Evolutionary conservation across 179 eudicot species (phyloP), one percentile per base, ranked within the genome.

Genomic region (Silene vulgaris): DNA sequence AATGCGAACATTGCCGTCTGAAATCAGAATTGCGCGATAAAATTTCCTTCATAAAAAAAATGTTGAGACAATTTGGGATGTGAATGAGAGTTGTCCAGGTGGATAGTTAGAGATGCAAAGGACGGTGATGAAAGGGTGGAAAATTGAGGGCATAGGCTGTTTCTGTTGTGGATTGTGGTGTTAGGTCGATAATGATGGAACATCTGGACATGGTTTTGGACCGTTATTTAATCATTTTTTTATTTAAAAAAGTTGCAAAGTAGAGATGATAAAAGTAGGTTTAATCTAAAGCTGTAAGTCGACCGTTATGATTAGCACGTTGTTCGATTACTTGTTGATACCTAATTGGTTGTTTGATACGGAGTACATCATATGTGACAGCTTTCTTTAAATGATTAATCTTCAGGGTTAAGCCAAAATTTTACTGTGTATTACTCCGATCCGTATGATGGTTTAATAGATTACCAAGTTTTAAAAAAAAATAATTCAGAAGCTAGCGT

Each of bases 301-400:
- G 72, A 68, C 72, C 72, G 72, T 68, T 68, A 43, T 68, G 72
- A 68, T 68, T 68, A 68, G 16, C 72, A 68, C 72, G 72, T 68
- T 68, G 29, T 68, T 68, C 0, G 40, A 4, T 4, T 3, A 35
- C 40, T 35, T 35, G 40, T 35, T 35, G 7, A 35, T 35, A 35
- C 4, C 40, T 35, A 5, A 35, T 0, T 35, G 40, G 40, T 35
- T 35, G 6, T 4, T 35, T 35, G 5, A 35, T 35, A 35, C 5
- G 40, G 6, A 35, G 7, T 35, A 35, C 7, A 35, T 35, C 40
- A 35, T 35, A 29, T 29, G 32, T 29, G 0, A 29, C 32, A 29
- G 32, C 32, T 29, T 29, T 29, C 32, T 29, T 29, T 29, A 29
- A 29, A 29, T 29, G 32, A 29, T 29, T 29, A 29, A 29, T 29